Evolutionary conservation across 768 basidiomycete genomes (phyloP).

Genomic region (Tulasnella sp.): DNA sequence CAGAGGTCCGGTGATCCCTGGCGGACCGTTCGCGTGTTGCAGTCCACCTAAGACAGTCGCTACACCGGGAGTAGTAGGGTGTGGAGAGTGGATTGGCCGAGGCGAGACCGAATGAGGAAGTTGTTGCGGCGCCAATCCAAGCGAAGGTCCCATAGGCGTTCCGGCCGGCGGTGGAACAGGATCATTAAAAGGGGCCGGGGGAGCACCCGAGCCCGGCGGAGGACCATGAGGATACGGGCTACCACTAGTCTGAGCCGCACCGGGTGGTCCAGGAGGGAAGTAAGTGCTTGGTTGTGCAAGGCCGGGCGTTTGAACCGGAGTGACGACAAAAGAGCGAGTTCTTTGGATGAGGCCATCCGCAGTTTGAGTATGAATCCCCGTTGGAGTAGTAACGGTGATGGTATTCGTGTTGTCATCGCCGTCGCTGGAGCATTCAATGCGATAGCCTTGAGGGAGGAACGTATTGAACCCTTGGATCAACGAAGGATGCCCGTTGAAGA

Average conservation of each 20-base stretch:
- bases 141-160: not conserved
- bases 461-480: slow-evolving; percentile 99
- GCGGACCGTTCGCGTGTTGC: not conserved
- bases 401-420: slow-evolving; percentile 34
- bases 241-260: not conserved
- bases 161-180: not conserved
- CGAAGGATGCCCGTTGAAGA: slow-evolving; percentile 79
- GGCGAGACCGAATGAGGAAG: not conserved
- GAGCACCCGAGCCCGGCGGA: not conserved
- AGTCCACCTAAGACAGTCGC: not conserved
- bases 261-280: not conserved
- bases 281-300: not conserved
- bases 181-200: not conserved
- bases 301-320: not conserved
- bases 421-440: slow-evolving; percentile 51
- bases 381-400: slow-evolving; percentile 27
- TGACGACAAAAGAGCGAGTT: not conserved
- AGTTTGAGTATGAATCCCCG: slow-evolving; percentile 23
- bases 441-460: slow-evolving; percentile 88
- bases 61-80: slow-evolving; percentile 11
- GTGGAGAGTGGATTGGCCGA: slow-evolving; percentile 6
- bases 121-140: not conserved
- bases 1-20: not conserved
- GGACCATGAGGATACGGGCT: not conserved
- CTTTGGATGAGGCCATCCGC: slow-evolving; percentile 14